Percentiles rank a stretch among this genome's conserved stretches.
These are phyloP conservation scores for Favolaschia claudopus DNA, from an alignment of 768 basidiomycete genomes.

Conservation along the genomic window DNA sequence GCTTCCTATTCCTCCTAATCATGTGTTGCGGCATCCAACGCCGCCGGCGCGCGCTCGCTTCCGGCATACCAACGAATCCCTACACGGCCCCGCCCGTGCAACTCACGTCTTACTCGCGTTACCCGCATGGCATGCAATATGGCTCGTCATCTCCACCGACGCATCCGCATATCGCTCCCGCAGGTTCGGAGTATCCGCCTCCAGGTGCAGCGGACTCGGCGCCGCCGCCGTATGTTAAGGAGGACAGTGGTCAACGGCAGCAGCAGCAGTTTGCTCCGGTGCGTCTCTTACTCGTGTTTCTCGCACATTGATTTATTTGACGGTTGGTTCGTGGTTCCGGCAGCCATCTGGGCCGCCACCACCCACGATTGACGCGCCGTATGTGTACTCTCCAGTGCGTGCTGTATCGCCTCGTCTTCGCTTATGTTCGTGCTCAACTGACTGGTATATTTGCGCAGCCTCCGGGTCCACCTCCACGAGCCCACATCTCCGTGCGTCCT, in stretches of 20 bases:
- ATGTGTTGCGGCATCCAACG: background rate
- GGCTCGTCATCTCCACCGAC: background rate
- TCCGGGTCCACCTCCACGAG: conserved; percentile 15
- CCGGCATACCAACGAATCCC: no score
- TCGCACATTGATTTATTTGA: background rate
- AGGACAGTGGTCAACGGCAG: background rate
- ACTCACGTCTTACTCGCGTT: no score
- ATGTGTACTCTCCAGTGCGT: conserved; percentile 11
- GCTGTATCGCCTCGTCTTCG: background rate
- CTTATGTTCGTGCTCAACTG: background rate
- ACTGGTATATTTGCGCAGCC: no score
- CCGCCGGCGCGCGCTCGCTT: no score
- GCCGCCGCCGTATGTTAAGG: conserved; percentile 27
- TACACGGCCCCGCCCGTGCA: no score
- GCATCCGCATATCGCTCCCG: background rate
- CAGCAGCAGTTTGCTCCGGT: conserved; percentile 6
- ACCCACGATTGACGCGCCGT: background rate
- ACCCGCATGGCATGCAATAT: conserved; percentile 19
- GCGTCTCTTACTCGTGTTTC: no score
- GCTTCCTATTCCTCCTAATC: background rate
- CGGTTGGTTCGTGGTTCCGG: background rate
- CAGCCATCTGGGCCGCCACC: conserved; percentile 21
- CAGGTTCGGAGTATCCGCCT: conserved; percentile 13
- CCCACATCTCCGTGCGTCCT: conserved; percentile 15
- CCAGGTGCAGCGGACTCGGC: conserved; percentile 15